Evolutionary conservation across 306 rosid species (phyloP).

Genomic region (Prunus mongolica): DNA sequence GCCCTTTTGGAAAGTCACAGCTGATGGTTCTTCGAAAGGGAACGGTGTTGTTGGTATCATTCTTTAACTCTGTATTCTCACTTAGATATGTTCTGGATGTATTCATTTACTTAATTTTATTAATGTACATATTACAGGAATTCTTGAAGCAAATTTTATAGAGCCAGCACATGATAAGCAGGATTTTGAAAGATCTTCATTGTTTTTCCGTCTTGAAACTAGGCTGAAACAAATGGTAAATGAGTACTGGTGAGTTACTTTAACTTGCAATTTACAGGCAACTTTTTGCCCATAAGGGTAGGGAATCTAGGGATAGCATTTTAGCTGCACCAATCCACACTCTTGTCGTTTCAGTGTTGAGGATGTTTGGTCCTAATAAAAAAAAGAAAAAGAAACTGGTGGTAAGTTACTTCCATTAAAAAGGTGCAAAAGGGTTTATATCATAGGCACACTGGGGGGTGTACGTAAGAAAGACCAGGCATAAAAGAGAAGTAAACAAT

Average conservation of each 20-base stretch:
- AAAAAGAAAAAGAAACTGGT: not conserved
- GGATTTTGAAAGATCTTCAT: conserved; percentile 86
- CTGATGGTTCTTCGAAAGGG: conserved; percentile 67
- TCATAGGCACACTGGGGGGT: not conserved
- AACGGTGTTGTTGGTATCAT: conserved; percentile 81
- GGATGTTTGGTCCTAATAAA: not conserved
- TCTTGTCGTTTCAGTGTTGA: not conserved
- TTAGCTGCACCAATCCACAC: not conserved
- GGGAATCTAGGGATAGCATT: not conserved
- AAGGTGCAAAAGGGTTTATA: not conserved
- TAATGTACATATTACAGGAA: conserved; percentile 46
- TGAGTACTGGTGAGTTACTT: conserved; percentile 74
- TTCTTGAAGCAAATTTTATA: conserved; percentile 89
- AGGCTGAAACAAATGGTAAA: conserved; percentile 71
- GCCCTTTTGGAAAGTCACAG: conserved; percentile 90
- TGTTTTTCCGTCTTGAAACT: conserved; percentile 64
- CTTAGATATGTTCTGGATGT: not conserved
- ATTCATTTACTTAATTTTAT: conserved; percentile 20
- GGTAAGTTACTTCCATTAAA: not conserved
- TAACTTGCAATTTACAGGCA: not conserved
- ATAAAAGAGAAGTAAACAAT: not conserved
- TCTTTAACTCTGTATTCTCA: conserved; percentile 20
- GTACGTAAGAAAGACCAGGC: not conserved
- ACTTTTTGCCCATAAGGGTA: not conserved
- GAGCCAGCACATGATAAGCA: conserved; percentile 99